A percentile compares a stretch with the other conserved stretches of the same genome.
phyloP scores from a whole-genome alignment of 352 stramenopile genomes.

The Phytophthora hibernalis region DNA sequence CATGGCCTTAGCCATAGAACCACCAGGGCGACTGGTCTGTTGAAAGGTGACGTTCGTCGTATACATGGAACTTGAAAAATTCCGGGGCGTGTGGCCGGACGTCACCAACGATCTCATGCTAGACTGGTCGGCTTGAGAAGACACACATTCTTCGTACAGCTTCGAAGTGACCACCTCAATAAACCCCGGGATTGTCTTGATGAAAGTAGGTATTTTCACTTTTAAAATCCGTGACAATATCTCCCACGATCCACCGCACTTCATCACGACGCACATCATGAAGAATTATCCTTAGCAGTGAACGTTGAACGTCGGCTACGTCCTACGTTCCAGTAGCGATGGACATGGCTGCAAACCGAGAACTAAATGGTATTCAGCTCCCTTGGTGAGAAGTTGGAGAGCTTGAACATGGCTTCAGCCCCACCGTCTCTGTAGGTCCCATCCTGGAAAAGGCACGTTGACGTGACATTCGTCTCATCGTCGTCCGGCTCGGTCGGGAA shows the following conservation, averaged over 20 bases:
- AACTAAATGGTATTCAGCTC: neutral
- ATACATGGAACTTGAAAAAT: neutral
- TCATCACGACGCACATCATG: neutral
- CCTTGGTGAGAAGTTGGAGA: neutral
- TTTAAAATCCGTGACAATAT: no score
- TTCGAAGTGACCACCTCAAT: neutral
- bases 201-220: neutral
- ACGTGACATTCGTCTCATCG: neutral
- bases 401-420: neutral
- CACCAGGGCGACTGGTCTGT: neutral
- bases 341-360: neutral
- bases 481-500: no score
- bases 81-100: neutral
- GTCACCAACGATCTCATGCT: neutral
- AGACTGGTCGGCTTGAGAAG: neutral
- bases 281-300: slow-evolving; percentile 1
- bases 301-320: neutral
- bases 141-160: neutral
- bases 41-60: neutral
- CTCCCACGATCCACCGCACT: neutral
- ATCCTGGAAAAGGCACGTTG: neutral
- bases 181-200: neutral
- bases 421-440: neutral
- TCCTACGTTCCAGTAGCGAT: slow-evolving; percentile 12
- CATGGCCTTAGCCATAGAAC: slow-evolving; percentile 1